phyloP scores from a whole-genome alignment of 345 rosid genomes.

The Brassica carinata region DNA sequence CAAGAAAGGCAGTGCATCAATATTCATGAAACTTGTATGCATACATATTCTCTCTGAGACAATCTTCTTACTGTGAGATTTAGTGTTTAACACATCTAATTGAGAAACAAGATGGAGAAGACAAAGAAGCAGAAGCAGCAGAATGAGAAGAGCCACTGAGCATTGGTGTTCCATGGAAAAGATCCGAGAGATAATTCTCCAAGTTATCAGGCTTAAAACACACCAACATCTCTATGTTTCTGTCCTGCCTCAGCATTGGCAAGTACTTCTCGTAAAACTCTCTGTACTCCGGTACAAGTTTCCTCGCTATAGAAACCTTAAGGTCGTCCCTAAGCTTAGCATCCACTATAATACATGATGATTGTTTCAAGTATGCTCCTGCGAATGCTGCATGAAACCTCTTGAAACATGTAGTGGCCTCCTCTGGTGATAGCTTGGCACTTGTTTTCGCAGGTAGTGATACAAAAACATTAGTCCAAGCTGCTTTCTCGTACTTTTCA shows the following conservation, averaged over 20 bases:
- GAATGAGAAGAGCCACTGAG: slow-evolving; percentile 15
- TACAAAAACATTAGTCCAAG: slow-evolving; percentile 62
- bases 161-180: slow-evolving; percentile 56
- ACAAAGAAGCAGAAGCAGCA: slow-evolving; percentile 22
- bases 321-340: slow-evolving; percentile 59
- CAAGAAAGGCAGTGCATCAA: too few relatives aligned
- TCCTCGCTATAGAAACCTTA: slow-evolving; percentile 62
- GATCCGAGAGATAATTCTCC: slow-evolving; percentile 58
- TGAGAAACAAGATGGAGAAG: slow-evolving; percentile 39
- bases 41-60: too few relatives aligned
- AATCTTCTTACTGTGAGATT: too few relatives aligned
- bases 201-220: slow-evolving; percentile 60
- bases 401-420: slow-evolving; percentile 50
- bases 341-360: slow-evolving; percentile 54
- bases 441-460: slow-evolving; percentile 47
- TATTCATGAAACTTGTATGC: too few relatives aligned
- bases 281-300: slow-evolving; percentile 56
- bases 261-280: slow-evolving; percentile 49
- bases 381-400: slow-evolving; percentile 64
- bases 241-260: slow-evolving; percentile 37
- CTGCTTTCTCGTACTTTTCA: slow-evolving; percentile 57
- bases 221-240: slow-evolving; percentile 41
- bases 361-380: slow-evolving; percentile 62
- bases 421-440: slow-evolving; percentile 40
- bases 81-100: slow-evolving; percentile 32